phyloP scores from a whole-genome alignment of 345 rosid species.

The Gossypium turneri region DNA sequence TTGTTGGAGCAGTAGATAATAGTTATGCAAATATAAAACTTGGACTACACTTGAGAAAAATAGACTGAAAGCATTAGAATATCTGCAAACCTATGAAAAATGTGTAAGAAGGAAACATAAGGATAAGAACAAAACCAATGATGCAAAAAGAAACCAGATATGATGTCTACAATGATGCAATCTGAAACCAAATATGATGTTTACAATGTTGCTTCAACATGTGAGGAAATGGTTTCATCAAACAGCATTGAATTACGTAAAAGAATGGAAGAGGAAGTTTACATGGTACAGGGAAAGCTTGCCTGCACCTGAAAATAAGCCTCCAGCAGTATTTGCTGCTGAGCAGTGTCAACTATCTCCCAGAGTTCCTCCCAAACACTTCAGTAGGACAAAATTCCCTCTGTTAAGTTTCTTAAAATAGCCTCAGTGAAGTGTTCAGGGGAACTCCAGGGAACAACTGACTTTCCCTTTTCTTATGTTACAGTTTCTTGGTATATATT shows the following conservation, averaged over 20 bases:
- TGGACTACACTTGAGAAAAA: too few relatives aligned
- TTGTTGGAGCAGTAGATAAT: too few relatives aligned
- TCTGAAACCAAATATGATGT: too few relatives aligned
- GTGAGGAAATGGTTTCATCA: neutral
- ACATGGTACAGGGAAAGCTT: neutral
- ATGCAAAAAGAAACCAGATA: too few relatives aligned
- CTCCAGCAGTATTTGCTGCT: neutral
- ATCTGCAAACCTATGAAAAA: too few relatives aligned
- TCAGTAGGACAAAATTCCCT: slow-evolving; percentile 25
- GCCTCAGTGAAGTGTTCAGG: slow-evolving; percentile 39
- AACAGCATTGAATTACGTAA: neutral
- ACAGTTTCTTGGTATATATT: neutral
- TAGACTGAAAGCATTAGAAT: too few relatives aligned
- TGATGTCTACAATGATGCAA: too few relatives aligned
- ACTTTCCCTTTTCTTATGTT: neutral
- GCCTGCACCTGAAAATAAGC: neutral
- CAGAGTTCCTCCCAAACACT: slow-evolving; percentile 64
- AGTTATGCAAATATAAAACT: too few relatives aligned
- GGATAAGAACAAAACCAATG: too few relatives aligned
- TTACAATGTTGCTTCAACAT: neutral
- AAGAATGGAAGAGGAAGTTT: neutral
- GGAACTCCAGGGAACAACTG: slow-evolving; percentile 39
- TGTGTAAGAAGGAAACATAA: too few relatives aligned
- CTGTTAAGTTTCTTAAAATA: neutral
- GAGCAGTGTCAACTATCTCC: slow-evolving; percentile 24